Conservation (phyloP, 2,329 filamentous ascomycete species). For the Xylaria sp. region DNA sequence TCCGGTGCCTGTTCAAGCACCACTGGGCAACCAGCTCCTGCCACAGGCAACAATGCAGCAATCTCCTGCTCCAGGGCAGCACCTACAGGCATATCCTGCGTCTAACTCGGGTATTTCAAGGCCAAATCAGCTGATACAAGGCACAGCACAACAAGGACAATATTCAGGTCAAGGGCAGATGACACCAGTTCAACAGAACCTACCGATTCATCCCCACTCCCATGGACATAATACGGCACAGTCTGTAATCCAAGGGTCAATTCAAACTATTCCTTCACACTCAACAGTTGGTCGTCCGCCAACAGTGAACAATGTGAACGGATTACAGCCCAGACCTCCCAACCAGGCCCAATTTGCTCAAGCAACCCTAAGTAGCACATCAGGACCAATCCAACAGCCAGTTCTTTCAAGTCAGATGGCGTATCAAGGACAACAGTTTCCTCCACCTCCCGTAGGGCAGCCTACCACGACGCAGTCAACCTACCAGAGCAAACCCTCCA, state of each 20-base stretch:
- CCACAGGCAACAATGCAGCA: conserved; percentile 14
- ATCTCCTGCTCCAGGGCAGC: conserved; percentile 9
- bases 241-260: conserved; percentile 6
- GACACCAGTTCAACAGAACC: conserved; percentile 23
- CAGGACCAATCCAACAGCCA: conserved; percentile 2
- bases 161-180: conserved; percentile 13
- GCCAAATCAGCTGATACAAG: conserved; percentile 6
- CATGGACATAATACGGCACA: conserved; percentile 3
- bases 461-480: neutral
- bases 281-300: conserved; percentile 1
- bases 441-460: conserved; percentile 1
- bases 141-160: conserved; percentile 11
- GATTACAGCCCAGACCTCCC: no score
- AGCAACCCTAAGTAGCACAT: neutral
- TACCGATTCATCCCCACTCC: conserved; percentile 10
- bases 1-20: conserved; percentile 20
- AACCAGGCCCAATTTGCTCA: no score
- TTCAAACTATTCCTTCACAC: conserved; percentile 5
- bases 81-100: conserved; percentile 11
- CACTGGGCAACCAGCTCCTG: conserved; percentile 16
- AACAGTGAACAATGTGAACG: neutral
- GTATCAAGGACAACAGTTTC: conserved; percentile 11
- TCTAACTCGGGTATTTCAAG: conserved; percentile 2
- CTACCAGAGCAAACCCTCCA: conserved; percentile 24
- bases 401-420: conserved; percentile 1